phyloP scores from a whole-genome alignment of 441 rosid genomes.

The Rhodomyrtus psidioides region DNA sequence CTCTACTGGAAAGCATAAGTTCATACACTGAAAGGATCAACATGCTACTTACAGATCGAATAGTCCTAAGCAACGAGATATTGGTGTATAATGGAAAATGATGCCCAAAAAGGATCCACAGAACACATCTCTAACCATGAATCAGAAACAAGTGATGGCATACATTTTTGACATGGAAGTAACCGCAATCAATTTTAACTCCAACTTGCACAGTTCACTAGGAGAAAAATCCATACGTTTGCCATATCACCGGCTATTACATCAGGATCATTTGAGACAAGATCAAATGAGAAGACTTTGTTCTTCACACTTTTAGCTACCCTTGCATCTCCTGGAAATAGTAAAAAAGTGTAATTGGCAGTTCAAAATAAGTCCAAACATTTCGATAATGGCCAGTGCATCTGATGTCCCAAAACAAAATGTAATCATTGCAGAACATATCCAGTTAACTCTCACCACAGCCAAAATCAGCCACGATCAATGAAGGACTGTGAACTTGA shows the following conservation, averaged over 20 bases:
- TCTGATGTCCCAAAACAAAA: background rate
- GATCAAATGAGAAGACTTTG: constrained; percentile 85
- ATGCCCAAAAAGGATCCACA: background rate
- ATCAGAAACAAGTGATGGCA: background rate
- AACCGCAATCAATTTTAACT: background rate
- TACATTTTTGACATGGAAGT: background rate
- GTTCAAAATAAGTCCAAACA: background rate
- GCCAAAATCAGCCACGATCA: constrained; percentile 91
- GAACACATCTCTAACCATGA: background rate
- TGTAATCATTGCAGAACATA: background rate
- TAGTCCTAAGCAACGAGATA: background rate
- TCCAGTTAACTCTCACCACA: constrained; percentile 56
- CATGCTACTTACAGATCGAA: background rate
- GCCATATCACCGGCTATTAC: constrained; percentile 91
- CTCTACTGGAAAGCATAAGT: background rate
- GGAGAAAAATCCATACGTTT: constrained; percentile 30
- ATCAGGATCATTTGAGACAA: constrained; percentile 67
- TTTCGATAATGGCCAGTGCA: background rate
- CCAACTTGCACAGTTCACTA: background rate
- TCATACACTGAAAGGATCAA: background rate
- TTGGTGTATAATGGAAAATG: background rate
- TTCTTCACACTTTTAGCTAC: constrained; percentile 76
- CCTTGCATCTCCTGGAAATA: constrained; percentile 63
- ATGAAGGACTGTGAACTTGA: constrained; percentile 45
- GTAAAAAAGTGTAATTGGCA: background rate